Base-by-base conservation (phyloP, 2,329 filamentous ascomycete genomes). In the Torrubiellomyces zombiae region DNA sequence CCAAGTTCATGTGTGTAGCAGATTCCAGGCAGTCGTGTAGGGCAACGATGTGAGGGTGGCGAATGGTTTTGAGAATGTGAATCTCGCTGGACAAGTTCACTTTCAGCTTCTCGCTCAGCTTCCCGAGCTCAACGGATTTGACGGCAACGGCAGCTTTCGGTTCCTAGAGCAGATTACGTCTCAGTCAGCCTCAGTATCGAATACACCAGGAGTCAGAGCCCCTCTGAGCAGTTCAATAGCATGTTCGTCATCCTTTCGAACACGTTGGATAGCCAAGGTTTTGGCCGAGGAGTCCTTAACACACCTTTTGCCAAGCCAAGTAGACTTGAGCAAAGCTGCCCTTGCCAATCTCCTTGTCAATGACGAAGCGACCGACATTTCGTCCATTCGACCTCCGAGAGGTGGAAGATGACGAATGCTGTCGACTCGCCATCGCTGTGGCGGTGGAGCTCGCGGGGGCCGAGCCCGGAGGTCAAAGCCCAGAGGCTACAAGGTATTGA, bases 291-390 rank as follows among this genome's bases (percentile, higher is more conserved):
- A 18, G 16, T 6, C 5, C 18, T 19, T 6, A 30, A 32, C 37
- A 24, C 31, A 92, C 83, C 56, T 77, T 77, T 55, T 91, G 80
- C 39, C 74, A 72, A 35, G 80, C 83, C 48, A 78, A 71, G 50
- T 89, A 95, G 37, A 98, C 89, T 38, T 83, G 83, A 37, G 89
- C 89, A 60, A 95, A 98, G 58, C 89, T 95, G 34, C 89, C 89
- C 56, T 89, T 89, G 35, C 89, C 89, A 48, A 95, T 94, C 56
- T 94, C 81, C 39, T 78, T 74, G 39, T 83, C 70, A 43, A 86
- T 74, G 41, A 68, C 67, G 53, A 91, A 94, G 43, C 77, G 72
- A 38, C 83, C 81, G 41, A 89, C 49, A 32, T 37, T 42, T 23
- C 44, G 43, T 21, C 47, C 39, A 34, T 43, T 40, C 32, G 43